Conservation (phyloP, 1,139 yeast genomes). For the Magnusiomyces suaveolens region DNA sequence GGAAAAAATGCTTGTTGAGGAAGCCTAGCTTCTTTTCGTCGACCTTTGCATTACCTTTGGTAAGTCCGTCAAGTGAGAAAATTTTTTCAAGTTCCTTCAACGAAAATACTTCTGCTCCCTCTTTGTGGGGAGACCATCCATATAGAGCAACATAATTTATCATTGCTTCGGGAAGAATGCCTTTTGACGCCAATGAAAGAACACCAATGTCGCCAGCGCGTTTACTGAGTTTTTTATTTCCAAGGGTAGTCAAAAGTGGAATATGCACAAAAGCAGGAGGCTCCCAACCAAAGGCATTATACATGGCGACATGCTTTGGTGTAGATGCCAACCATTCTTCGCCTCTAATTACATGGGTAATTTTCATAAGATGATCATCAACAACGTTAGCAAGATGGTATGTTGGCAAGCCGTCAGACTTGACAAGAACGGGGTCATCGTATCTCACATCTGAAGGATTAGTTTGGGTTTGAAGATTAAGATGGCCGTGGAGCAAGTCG, state of each 20-base stretch:
- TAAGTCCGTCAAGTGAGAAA: conserved; percentile 56
- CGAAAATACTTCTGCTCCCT: conserved; percentile 49
- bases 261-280: conserved; percentile 81
- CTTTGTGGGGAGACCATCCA: conserved; percentile 86
- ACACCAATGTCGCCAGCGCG: conserved; percentile 77
- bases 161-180: conserved; percentile 77
- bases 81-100: conserved; percentile 43
- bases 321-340: conserved; percentile 97
- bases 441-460: conserved; percentile 60
- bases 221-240: conserved; percentile 76
- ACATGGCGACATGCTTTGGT: conserved; percentile 84
- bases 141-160: conserved; percentile 79
- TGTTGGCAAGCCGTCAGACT: conserved; percentile 90
- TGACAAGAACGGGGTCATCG: conserved; percentile 82
- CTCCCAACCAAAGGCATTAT: conserved; percentile 77
- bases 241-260: conserved; percentile 66
- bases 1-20: conserved; percentile 60
- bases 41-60: conserved; percentile 91
- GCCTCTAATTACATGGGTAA: conserved; percentile 91
- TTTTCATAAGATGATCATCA: conserved; percentile 86
- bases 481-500: conserved; percentile 68
- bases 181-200: conserved; percentile 46
- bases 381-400: conserved; percentile 94
- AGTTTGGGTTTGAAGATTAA: conserved; percentile 71
- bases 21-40: conserved; percentile 62